These are phyloP conservation scores for Ogataea neopini DNA, from an alignment of 805 yeast genomes.

Conservation along the genomic window DNA sequence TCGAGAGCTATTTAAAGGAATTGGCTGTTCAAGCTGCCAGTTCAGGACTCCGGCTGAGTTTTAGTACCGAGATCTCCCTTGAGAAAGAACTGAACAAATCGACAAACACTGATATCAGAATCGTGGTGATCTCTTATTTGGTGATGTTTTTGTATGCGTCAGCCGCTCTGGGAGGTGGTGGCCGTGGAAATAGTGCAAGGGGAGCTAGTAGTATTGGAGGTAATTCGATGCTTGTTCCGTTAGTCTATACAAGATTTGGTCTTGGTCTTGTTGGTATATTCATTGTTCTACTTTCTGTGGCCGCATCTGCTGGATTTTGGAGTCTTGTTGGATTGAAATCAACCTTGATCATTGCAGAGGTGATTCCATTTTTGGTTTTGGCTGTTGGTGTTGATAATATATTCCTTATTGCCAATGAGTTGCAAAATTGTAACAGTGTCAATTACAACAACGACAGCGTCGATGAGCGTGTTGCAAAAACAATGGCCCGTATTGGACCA, in stretches of 20 bases:
- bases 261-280: conserved; percentile 83
- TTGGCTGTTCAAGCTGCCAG: conserved; percentile 48
- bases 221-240: conserved; percentile 16
- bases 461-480: conserved; percentile 58
- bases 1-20: conserved; percentile 55
- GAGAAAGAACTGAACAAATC: conserved; percentile 83
- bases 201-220: conserved; percentile 2
- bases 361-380: conserved; percentile 86
- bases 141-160: conserved; percentile 90
- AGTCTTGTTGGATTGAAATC: conserved; percentile 77
- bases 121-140: conserved; percentile 72
- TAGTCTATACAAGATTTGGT: conserved; percentile 61
- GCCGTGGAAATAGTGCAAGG: conserved; percentile 33
- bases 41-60: conserved; percentile 63
- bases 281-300: conserved; percentile 78
- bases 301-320: conserved; percentile 80
- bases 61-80: conserved; percentile 79
- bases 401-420: conserved; percentile 80
- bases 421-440: conserved; percentile 52
- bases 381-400: conserved; percentile 98
- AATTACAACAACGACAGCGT: conserved; percentile 42
- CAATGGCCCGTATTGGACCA: conserved; percentile 81
- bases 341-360: conserved; percentile 93
- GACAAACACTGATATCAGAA: conserved; percentile 72
- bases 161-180: conserved; percentile 58